A percentile compares a stretch with the other conserved stretches of the same genome.
Evolutionary conservation across 2,329 filamentous ascomycete species (phyloP).

Genomic region (Talaromyces marneffei): DNA sequence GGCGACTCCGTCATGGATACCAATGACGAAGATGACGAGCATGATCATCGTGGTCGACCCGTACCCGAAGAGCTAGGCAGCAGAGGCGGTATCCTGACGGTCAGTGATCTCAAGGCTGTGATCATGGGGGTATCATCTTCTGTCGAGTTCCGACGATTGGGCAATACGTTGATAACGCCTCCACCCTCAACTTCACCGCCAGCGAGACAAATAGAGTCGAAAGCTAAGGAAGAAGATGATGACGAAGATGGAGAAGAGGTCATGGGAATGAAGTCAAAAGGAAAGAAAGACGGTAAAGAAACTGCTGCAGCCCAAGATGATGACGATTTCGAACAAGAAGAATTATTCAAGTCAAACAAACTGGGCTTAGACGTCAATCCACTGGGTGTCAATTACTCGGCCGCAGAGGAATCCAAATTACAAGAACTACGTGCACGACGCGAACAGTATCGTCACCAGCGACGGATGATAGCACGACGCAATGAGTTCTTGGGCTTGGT

Average conservation of each 20-base stretch:
- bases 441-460: constrained; percentile 30
- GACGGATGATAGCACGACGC: constrained; percentile 38
- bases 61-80: constrained; percentile 33
- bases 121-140: constrained; percentile 34
- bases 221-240: background rate
- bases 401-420: constrained; percentile 35
- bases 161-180: constrained; percentile 33
- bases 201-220: background rate
- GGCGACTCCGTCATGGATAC: constrained; percentile 23
- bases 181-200: constrained; percentile 17
- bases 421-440: constrained; percentile 32
- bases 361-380: constrained; percentile 27
- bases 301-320: background rate
- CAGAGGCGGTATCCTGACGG: constrained; percentile 38
- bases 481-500: constrained; percentile 39
- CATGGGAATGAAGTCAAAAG: background rate
- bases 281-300: background rate
- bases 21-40: constrained; percentile 25
- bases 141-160: constrained; percentile 38
- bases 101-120: constrained; percentile 38
- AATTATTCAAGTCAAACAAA: constrained; percentile 17
- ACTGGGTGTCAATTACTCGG: constrained; percentile 30
- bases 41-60: constrained; percentile 16
- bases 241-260: constrained; percentile 10
- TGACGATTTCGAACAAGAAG: constrained; percentile 1